phyloP scores from a whole-genome alignment of 768 basidiomycete species.

The Gymnopilus dilepis region DNA sequence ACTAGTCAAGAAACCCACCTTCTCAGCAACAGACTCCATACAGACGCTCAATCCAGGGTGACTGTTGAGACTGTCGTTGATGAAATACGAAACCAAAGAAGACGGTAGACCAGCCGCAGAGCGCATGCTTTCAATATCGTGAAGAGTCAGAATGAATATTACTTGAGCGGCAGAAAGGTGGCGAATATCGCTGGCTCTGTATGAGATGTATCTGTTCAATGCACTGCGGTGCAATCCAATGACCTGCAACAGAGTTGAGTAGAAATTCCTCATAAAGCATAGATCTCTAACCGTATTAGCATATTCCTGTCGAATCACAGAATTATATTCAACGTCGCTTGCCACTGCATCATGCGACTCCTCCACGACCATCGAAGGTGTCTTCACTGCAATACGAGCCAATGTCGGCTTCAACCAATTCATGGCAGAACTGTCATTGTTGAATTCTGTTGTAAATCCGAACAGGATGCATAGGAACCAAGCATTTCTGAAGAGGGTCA shows the following conservation, averaged over 20 bases:
- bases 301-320: conserved; percentile 87
- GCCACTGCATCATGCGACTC: conserved; percentile 81
- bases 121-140: conserved; percentile 88
- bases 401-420: conserved; percentile 82
- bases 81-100: conserved; percentile 84
- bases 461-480: conserved; percentile 95
- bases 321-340: conserved; percentile 92
- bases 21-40: conserved; percentile 88
- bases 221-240: conserved; percentile 67
- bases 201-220: conserved; percentile 68
- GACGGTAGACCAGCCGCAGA: conserved; percentile 81
- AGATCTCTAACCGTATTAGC: conserved; percentile 63
- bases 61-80: conserved; percentile 83
- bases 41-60: conserved; percentile 69
- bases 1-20: conserved; percentile 50
- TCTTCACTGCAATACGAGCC: conserved; percentile 81
- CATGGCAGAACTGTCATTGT: conserved; percentile 66
- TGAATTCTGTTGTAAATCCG: conserved; percentile 67
- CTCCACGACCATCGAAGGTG: conserved; percentile 85
- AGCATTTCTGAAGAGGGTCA: conserved; percentile 85
- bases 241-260: conserved; percentile 52
- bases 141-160: conserved; percentile 83
- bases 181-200: conserved; percentile 71
- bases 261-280: not conserved
- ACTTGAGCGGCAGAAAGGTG: conserved; percentile 81